These are phyloP conservation scores for Mucor irregularis DNA, from an alignment of 371 early-diverging fungal species.

Conservation along the genomic window DNA sequence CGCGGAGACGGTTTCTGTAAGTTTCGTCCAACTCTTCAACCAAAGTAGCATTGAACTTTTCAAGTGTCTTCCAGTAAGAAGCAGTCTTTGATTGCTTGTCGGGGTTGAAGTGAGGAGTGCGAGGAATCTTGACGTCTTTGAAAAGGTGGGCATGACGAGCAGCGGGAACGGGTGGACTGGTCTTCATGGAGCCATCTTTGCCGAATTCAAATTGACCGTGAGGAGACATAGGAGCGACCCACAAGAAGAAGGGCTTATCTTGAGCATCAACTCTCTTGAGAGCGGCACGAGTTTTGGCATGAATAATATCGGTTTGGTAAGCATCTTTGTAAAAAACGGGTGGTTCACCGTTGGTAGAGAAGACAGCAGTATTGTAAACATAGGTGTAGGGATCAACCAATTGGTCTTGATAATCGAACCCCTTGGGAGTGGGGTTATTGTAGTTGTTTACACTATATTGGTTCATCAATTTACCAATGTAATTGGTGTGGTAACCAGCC, in stretches of 20 bases:
- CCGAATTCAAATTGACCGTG: slow-evolving; percentile 42
- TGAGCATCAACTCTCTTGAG: slow-evolving; percentile 43
- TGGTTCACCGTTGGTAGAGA: slow-evolving; percentile 57
- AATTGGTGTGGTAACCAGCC: slow-evolving; percentile 64
- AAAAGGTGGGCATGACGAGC: slow-evolving; percentile 55
- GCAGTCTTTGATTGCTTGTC: slow-evolving; percentile 54
- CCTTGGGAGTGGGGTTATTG: slow-evolving; percentile 37
- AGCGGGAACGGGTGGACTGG: slow-evolving; percentile 52
- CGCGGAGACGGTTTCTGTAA: slow-evolving; percentile 58
- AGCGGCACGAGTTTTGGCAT: slow-evolving; percentile 54
- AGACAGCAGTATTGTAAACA: slow-evolving; percentile 58
- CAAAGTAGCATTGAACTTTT: slow-evolving; percentile 34
- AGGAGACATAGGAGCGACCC: slow-evolving; percentile 37
- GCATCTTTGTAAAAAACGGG: slow-evolving; percentile 47
- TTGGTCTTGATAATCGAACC: slow-evolving; percentile 53
- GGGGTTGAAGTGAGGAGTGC: slow-evolving; percentile 63
- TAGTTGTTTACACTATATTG: slow-evolving; percentile 46
- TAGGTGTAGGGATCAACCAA: slow-evolving; percentile 65
- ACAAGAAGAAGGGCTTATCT: slow-evolving; percentile 60
- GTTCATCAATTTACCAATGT: slow-evolving; percentile 70
- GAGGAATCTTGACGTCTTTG: slow-evolving; percentile 55
- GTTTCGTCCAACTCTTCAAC: slow-evolving; percentile 54
- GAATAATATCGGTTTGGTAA: slow-evolving; percentile 67
- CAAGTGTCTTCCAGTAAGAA: slow-evolving; percentile 52
- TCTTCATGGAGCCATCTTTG: slow-evolving; percentile 14